A percentile compares a stretch with the other conserved stretches of the same genome.
phyloP scores from a whole-genome alignment of 2,329 filamentous ascomycete genomes.

The Xylaria arbuscula region DNA sequence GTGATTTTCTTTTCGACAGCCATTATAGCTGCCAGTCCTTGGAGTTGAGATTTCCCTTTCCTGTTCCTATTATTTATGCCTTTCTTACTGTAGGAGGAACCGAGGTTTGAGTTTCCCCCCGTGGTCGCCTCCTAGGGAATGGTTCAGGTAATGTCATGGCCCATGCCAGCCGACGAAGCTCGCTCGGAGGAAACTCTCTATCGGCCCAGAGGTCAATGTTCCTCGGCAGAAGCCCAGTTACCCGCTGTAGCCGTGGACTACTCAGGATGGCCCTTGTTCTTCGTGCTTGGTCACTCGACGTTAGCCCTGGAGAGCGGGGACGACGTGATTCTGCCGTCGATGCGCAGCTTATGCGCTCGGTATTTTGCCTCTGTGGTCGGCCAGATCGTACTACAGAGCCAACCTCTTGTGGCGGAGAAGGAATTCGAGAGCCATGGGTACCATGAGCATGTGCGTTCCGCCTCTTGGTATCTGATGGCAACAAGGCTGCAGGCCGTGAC shows the following conservation, averaged over 20 bases:
- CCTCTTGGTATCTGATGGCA: background rate
- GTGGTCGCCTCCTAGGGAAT: slow-evolving; percentile 43
- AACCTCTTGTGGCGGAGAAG: background rate
- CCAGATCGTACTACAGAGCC: background rate
- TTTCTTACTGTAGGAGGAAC: background rate
- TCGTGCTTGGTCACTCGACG: background rate
- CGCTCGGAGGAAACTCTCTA: slow-evolving; percentile 37
- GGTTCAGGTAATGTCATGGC: slow-evolving; percentile 42
- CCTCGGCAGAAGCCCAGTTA: slow-evolving; percentile 42
- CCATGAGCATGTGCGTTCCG: background rate
- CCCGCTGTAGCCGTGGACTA: slow-evolving; percentile 37
- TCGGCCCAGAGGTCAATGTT: slow-evolving; percentile 36
- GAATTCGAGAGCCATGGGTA: background rate
- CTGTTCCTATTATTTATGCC: background rate
- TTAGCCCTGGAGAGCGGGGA: background rate
- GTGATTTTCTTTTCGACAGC: background rate
- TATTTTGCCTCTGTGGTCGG: background rate
- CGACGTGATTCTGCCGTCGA: background rate
- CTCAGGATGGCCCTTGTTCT: slow-evolving; percentile 21
- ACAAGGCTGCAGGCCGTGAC: background rate
- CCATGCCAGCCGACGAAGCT: slow-evolving; percentile 40
- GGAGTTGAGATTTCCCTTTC: slow-evolving; percentile 7
- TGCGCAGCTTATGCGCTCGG: background rate
- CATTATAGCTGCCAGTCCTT: background rate
- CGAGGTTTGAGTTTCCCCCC: slow-evolving; percentile 33